Conservation (phyloP, 106 monocot species). For the Dendrobium huoshanense region DNA sequence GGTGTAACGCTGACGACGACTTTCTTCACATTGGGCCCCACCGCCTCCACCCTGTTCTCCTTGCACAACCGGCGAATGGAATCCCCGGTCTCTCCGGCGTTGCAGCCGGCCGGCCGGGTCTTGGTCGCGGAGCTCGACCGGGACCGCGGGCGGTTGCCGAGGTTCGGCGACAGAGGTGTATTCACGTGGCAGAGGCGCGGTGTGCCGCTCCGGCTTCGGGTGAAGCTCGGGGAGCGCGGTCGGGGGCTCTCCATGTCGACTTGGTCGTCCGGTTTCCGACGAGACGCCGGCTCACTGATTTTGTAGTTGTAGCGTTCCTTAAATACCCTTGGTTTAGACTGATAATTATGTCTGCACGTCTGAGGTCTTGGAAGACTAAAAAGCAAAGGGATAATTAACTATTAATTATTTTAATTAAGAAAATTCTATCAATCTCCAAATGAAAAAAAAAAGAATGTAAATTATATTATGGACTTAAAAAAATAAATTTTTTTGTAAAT, state of each 20-base stretch:
- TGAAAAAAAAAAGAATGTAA: no score
- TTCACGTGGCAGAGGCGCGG: background rate
- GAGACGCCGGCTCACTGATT: background rate
- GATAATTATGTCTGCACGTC: background rate
- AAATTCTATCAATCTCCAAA: no score
- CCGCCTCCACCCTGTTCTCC: background rate
- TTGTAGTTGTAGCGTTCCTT: background rate
- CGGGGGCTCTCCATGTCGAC: background rate
- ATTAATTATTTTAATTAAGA: no score
- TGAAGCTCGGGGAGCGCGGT: background rate
- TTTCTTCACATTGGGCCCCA: background rate
- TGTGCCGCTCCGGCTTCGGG: background rate
- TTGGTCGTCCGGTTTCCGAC: background rate
- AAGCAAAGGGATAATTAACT: no score
- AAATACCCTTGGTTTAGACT: background rate
- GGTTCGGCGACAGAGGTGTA: background rate
- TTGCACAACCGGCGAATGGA: background rate
- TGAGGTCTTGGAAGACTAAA: background rate
- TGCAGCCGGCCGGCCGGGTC: background rate
- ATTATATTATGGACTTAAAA: no score
- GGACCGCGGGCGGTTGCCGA: background rate
- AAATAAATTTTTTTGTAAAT: no score
- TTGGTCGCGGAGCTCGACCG: constrained; percentile 1
- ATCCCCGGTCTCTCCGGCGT: background rate
- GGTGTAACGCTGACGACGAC: background rate